Base-by-base conservation (phyloP, 176 grass and related monocot species). In the Eleusine indica region DNA sequence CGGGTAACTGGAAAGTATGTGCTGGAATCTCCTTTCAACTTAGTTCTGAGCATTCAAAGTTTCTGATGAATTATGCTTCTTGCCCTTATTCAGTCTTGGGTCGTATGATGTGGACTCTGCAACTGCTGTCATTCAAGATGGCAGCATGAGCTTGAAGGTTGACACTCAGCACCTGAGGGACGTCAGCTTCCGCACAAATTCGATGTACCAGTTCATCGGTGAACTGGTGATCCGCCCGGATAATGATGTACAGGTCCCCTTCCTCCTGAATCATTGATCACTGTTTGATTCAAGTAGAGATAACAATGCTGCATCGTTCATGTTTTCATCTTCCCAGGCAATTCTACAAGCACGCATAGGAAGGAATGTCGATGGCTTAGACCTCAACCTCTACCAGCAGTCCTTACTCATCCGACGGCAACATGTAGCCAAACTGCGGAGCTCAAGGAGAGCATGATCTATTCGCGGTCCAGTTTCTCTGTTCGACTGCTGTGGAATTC, bases 171-270 rank as follows among this genome's bases (percentile, higher is more conserved):
- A 96, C 18, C 80, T 99, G 78, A 70, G 91, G 53, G 87, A 86
- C 11, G 22, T 89, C 32, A 58, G 19, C 87, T 96, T 99, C 75
- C 69, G 68, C 9, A 38, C 14, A 28, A 80, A 82, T 1, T 93
- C 89, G 15, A 70, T 25, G 0, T 99, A 94, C 68, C 96, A 96
- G 83, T 96, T 99, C 83, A 92, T 99, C 22, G 96, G 96, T 0
- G 96, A 96, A 73, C 87, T 96, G 44, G 37, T 85, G 13, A 79
- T 99, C 81, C 78, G 5, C 40, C 58, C 56, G 49, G 57, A 82
- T 29, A 81, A 89, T 3, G 75, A 89, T 47, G 91, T 92, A 81
- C 46, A 17, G 11, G 22, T 75, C 54, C 30, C 5, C 28, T 73
- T 87, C 29, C 19, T 47, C 25, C 29, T 88, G 77, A 65, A 77